Evolutionary conservation across 371 early-diverging fungal genomes (phyloP).

Genomic region (Mucor sp.): DNA sequence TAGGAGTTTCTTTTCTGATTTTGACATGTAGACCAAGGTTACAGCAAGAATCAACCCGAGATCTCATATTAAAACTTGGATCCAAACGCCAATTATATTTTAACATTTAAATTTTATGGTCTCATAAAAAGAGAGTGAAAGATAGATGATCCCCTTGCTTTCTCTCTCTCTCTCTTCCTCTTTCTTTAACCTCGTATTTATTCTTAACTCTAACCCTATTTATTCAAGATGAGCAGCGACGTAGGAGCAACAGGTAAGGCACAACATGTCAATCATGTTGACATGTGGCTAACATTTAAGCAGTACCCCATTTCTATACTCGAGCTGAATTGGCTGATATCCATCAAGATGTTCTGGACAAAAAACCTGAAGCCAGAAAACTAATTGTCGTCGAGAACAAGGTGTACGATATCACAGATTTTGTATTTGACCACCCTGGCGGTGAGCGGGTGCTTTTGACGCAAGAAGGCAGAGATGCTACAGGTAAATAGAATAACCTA

Average conservation of each 20-base stretch:
- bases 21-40: background rate
- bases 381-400: slow-evolving; percentile 80
- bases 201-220: background rate
- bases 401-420: slow-evolving; percentile 87
- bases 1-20: background rate
- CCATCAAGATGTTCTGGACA: slow-evolving; percentile 44
- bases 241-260: background rate
- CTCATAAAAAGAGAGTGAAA: background rate
- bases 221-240: background rate
- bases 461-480: slow-evolving; percentile 82
- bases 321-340: slow-evolving; percentile 38
- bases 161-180: background rate
- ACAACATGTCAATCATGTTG: background rate
- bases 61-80: background rate
- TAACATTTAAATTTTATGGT: background rate
- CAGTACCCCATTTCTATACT: slow-evolving; percentile 26
- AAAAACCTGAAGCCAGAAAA: slow-evolving; percentile 47
- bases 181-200: slow-evolving; percentile 1
- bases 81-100: background rate
- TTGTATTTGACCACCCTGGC: slow-evolving; percentile 85
- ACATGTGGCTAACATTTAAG: background rate
- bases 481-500: slow-evolving; percentile 50
- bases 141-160: background rate
- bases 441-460: slow-evolving; percentile 70
- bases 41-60: background rate